Evolutionary conservation across 257 asterid species (phyloP).

Genomic region (Capsicum baccatum): DNA sequence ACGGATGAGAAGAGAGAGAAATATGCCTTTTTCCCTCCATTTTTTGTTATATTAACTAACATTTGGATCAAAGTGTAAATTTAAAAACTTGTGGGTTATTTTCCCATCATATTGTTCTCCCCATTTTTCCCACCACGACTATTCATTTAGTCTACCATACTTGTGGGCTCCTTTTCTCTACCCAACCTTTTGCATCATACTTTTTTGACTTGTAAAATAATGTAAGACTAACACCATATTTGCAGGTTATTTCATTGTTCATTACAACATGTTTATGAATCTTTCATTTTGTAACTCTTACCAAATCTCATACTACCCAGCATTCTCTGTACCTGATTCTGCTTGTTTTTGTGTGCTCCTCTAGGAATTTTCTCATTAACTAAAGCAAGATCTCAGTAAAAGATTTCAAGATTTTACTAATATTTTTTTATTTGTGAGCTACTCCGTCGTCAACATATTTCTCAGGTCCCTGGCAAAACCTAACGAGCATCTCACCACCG

Average conservation of each 20-base stretch:
- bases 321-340: conserved; percentile 86
- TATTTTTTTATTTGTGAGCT: too few relatives aligned
- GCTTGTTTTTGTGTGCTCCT: conserved; percentile 99
- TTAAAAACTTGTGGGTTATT: too few relatives aligned
- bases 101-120: conserved; percentile 93
- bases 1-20: too few relatives aligned
- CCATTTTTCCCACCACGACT: conserved; percentile 99
- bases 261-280: neutral
- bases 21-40: too few relatives aligned
- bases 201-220: conserved; percentile 81
- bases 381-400: too few relatives aligned
- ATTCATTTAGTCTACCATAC: conserved; percentile 92
- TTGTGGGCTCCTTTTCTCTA: conserved; percentile 97
- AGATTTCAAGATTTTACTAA: too few relatives aligned
- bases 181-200: conserved; percentile 98
- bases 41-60: too few relatives aligned
- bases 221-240: neutral
- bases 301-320: conserved; percentile 99
- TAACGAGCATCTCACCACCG: too few relatives aligned
- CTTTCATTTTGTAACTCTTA: conserved; percentile 42
- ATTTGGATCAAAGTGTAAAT: too few relatives aligned
- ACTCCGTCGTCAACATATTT: too few relatives aligned
- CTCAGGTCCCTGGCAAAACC: too few relatives aligned
- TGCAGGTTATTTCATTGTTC: neutral
- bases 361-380: conserved; percentile 35